A percentile compares a stretch with the other conserved stretches of the same genome.
Evolutionary conservation across 805 yeast genomes (phyloP).

Genomic region (Candida oleophila): DNA sequence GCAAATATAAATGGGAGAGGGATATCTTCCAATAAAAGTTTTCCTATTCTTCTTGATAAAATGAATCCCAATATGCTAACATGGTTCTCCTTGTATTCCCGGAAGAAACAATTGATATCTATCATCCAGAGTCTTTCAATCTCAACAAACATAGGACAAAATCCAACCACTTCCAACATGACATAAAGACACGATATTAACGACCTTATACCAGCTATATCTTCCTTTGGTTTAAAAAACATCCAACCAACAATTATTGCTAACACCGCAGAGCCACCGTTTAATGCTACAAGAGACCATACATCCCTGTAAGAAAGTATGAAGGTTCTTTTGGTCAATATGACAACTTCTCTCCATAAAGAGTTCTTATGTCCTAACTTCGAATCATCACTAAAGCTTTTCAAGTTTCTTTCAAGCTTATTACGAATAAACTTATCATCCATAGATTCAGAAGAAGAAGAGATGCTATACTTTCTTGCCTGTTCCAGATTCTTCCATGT

Average conservation of each 20-base stretch:
- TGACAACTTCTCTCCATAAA: conserved; percentile 25
- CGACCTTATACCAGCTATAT: conserved; percentile 66
- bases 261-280: conserved; percentile 44
- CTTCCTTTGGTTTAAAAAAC: conserved; percentile 60
- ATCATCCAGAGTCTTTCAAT: conserved; percentile 36
- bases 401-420: conserved; percentile 15
- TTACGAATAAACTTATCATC: conserved; percentile 11
- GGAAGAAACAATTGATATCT: conserved; percentile 35
- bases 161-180: conserved; percentile 39
- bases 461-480: not conserved
- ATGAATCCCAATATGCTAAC: conserved; percentile 68
- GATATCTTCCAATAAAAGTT: conserved; percentile 67
- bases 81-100: conserved; percentile 71
- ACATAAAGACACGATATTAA: conserved; percentile 37
- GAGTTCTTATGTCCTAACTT: conserved; percentile 20
- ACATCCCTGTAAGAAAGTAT: conserved; percentile 33
- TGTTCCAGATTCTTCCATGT: conserved; percentile 22
- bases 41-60: conserved; percentile 62
- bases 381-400: conserved; percentile 14
- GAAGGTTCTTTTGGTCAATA: conserved; percentile 36
- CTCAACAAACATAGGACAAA: conserved; percentile 39
- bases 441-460: not conserved
- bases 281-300: conserved; percentile 30
- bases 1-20: conserved; percentile 60
- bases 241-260: conserved; percentile 76